Evolutionary conservation across 768 basidiomycete genomes (phyloP).

Genomic region (Xerocomellus amylosporus): DNA sequence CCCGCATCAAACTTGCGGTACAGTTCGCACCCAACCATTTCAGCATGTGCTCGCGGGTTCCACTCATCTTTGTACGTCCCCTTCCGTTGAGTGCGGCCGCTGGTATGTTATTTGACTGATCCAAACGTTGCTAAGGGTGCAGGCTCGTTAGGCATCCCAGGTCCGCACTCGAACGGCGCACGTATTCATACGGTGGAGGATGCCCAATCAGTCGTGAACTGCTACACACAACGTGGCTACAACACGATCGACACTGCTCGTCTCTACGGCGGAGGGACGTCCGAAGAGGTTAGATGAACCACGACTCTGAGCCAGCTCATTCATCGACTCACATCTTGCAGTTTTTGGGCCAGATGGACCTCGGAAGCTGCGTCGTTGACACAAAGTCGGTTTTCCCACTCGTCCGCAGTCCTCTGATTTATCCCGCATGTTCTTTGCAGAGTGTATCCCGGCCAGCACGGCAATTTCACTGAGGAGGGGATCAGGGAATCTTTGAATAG

Average conservation of each 20-base stretch:
- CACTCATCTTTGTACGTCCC: conserved; percentile 12
- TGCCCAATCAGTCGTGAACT: conserved; percentile 13
- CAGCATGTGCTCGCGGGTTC: conserved; percentile 5
- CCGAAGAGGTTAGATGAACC: conserved; percentile 20
- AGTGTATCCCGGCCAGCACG: conserved; percentile 4
- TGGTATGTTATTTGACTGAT: neutral
- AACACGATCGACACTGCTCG: conserved; percentile 22
- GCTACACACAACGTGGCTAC: conserved; percentile 16
- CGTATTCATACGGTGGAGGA: conserved; percentile 17
- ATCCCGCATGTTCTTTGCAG: neutral
- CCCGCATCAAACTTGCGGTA: neutral
- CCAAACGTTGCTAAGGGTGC: conserved; percentile 14
- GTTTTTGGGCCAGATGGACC: conserved; percentile 17
- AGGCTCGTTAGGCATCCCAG: conserved; percentile 19
- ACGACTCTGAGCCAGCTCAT: neutral
- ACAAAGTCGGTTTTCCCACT: conserved; percentile 14
- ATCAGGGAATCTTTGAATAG: conserved; percentile 14
- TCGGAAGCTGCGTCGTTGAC: conserved; percentile 11
- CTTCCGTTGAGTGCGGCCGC: neutral
- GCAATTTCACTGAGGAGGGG: conserved; percentile 5
- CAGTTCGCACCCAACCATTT: neutral
- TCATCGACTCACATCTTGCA: neutral
- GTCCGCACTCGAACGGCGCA: conserved; percentile 19
- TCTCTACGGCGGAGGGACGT: conserved; percentile 20
- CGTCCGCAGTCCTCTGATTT: neutral